Base-by-base conservation (phyloP, 495 filamentous ascomycete genomes). In the Oleoguttula mirabilis region DNA sequence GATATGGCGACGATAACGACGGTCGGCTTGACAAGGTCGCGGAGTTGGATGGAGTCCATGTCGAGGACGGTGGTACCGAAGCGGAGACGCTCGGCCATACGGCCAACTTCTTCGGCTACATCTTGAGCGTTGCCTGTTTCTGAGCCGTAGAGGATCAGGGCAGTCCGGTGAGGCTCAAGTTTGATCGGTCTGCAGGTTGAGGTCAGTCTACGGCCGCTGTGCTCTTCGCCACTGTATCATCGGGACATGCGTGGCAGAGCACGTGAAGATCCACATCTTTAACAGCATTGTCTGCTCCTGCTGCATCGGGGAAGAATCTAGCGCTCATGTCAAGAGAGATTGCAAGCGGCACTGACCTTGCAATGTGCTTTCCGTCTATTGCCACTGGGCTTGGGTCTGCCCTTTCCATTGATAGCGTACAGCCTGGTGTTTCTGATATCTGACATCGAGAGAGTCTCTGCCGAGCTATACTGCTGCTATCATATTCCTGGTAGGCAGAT, bases 101-200 rank as follows among this genome's bases (percentile, higher is more conserved):
- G 69, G 15, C 79, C 84, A 39, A 96, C 61, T 62, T 95, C 85
- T 45, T 82, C 75, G 3, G 92, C 87, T 32, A 84, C 73, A 50
- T 96, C 90, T 55, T 90, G 79, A 25, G 84, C 77, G 54, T 87
- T 96, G 32, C 92, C 90, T 0, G 87, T 94, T 63, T 99, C 92
- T 14, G 87, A 85, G 22, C 84, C 92, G 66, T 94, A 96, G 28
- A 93, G 73, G 30, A 99, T 69, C 37, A 93, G 71, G 32, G 82
- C 79, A 21, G 69, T 80, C 11, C 54, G 33, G n/a, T n/a, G n/a
- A n/a, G n/a, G n/a, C n/a, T n/a, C n/a, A n/a, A n/a, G n/a, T n/a
- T n/a, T n/a, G n/a, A n/a, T n/a, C n/a, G n/a, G n/a, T n/a, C n/a
- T n/a, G n/a, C n/a, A n/a, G n/a, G n/a, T n/a, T n/a, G n/a, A n/a